phyloP scores from a whole-genome alignment of 1,284 basidiomycete species.

The Ceratobasidium sp. region DNA sequence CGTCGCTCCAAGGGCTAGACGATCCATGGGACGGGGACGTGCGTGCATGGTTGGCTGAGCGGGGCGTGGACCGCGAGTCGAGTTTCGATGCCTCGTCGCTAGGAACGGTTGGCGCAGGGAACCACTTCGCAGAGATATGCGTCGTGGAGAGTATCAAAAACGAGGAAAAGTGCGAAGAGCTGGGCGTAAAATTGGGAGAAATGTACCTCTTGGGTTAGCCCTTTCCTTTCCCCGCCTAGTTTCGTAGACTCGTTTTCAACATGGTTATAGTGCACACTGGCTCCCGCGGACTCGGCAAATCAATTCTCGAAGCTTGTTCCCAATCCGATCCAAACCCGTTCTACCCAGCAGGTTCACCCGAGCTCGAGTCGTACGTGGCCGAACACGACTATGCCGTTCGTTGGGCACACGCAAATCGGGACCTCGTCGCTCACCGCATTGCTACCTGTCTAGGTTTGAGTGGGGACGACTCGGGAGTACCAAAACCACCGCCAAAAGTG shows the following conservation, averaged over 20 bases:
- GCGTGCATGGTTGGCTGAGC: constrained; percentile 53
- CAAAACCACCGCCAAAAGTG: constrained; percentile 51
- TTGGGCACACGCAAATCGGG: constrained; percentile 58
- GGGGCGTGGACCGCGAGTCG: constrained; percentile 53
- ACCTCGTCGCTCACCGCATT: constrained; percentile 57
- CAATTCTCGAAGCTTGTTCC: constrained; percentile 54
- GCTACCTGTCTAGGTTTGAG: constrained; percentile 52
- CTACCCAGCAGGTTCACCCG: constrained; percentile 52
- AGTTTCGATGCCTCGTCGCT: constrained; percentile 54
- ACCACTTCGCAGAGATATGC: constrained; percentile 59
- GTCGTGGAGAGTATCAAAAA: constrained; percentile 54
- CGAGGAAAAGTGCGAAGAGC: constrained; percentile 49
- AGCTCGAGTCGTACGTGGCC: constrained; percentile 53
- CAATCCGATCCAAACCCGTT: constrained; percentile 54
- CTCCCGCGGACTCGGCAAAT: constrained; percentile 56
- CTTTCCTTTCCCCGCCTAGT: constrained; percentile 8
- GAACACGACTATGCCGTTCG: constrained; percentile 57
- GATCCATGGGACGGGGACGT: constrained; percentile 56
- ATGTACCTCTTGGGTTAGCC: constrained; percentile 55
- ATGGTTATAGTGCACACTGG: constrained; percentile 55
- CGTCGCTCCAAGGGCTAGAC: constrained; percentile 54
- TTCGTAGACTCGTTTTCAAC: neutral
- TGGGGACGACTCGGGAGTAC: neutral
- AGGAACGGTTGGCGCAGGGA: constrained; percentile 57
- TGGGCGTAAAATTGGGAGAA: constrained; percentile 51